These are phyloP conservation scores for Tolypocladium ophioglossoides DNA, from an alignment of 2,329 filamentous ascomycete genomes.

Conservation along the genomic window DNA sequence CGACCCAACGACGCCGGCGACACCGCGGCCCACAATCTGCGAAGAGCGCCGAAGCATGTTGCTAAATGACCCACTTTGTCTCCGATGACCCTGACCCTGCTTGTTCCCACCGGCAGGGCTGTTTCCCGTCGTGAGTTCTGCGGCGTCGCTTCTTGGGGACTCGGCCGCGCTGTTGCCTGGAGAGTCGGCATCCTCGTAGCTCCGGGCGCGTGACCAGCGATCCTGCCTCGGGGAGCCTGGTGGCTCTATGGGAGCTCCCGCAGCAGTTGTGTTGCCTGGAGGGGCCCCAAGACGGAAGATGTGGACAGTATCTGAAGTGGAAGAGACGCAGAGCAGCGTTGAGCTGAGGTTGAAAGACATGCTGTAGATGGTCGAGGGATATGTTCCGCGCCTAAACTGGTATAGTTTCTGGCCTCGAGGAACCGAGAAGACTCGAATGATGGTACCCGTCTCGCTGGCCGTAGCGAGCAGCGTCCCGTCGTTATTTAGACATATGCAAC, in stretches of 20 bases:
- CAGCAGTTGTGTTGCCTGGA: conserved; percentile 24
- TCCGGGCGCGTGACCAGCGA: conserved; percentile 42
- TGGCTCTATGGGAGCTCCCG: conserved; percentile 24
- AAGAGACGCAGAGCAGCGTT: conserved; percentile 88
- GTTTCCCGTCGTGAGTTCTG: conserved; percentile 22
- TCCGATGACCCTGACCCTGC: conserved; percentile 23
- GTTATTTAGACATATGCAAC: conserved; percentile 82
- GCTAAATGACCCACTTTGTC: conserved; percentile 68
- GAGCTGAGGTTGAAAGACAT: conserved; percentile 98
- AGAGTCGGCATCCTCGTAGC: conserved; percentile 35
- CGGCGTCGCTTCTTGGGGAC: conserved; percentile 39
- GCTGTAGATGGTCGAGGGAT: conserved; percentile 92
- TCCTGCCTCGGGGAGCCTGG: conserved; percentile 33
- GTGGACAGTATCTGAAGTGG: conserved; percentile 91
- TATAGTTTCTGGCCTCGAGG: conserved; percentile 87
- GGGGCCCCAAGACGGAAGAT: conserved; percentile 71
- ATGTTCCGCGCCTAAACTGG: conserved; percentile 91
- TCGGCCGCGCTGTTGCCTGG: conserved; percentile 36
- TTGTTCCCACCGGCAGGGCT: conserved; percentile 15
- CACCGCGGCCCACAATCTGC: conserved; percentile 80
- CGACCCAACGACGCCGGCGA: conserved; percentile 80
- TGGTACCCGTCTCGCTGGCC: conserved; percentile 93
- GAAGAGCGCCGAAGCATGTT: conserved; percentile 91
- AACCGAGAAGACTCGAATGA: conserved; percentile 90
- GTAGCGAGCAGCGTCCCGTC: conserved; percentile 89